Evolutionary conservation across 805 yeast species (phyloP).

Genomic region (Yarrowia divulgata): DNA sequence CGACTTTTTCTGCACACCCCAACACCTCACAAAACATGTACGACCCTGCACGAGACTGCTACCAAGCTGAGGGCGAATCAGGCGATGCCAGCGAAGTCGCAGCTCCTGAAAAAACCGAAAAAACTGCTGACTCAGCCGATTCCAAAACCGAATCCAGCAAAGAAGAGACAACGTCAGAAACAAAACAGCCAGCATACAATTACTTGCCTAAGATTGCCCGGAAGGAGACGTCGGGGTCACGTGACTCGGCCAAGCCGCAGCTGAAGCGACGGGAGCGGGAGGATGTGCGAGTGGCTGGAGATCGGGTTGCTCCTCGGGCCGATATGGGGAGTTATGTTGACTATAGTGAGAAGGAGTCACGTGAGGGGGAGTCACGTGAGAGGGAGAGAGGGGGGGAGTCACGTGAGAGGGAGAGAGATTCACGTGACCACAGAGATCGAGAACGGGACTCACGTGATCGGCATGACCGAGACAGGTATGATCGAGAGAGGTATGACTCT

Average conservation of each 20-base stretch:
- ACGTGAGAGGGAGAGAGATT: not conserved
- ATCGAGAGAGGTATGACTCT: not conserved
- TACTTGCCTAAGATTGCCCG: conserved; percentile 26
- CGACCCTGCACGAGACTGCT: conserved; percentile 33
- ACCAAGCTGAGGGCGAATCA: conserved; percentile 22
- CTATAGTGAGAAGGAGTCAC: conserved; percentile 8
- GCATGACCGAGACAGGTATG: not conserved
- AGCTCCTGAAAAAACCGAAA: not conserved
- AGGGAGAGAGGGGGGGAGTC: not conserved
- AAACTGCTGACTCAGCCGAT: not conserved
- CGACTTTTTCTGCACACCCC: not conserved
- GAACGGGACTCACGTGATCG: not conserved
- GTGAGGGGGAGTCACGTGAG: not conserved
- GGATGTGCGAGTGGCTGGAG: conserved; percentile 18
- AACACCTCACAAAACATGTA: conserved; percentile 1
- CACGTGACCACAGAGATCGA: conserved; percentile 2
- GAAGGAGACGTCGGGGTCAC: conserved; percentile 5
- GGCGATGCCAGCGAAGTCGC: not conserved
- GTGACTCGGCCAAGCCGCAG: conserved; percentile 18
- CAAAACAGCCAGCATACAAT: conserved; percentile 30
- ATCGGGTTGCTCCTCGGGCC: conserved; percentile 10
- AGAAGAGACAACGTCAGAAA: not conserved
- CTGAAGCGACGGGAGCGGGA: conserved; percentile 32
- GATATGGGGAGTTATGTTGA: conserved; percentile 17
- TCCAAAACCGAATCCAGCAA: not conserved